Conservation (phyloP, 371 early-diverging fungal genomes). For the Mucor sp. region DNA sequence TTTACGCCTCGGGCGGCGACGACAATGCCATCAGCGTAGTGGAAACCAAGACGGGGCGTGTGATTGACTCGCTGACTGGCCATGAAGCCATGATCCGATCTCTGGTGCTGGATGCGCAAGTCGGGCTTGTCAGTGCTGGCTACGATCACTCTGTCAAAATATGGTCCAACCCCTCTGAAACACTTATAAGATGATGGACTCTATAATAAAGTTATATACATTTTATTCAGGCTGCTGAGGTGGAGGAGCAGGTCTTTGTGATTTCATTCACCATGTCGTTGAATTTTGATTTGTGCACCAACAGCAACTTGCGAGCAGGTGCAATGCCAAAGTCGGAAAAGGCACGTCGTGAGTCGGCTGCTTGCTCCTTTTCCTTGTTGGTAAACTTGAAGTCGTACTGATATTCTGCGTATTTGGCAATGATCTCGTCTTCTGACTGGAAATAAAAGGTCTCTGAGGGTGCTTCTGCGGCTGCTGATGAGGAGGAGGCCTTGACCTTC, state of each 20-base stretch:
- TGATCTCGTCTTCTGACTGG: slow-evolving; percentile 92
- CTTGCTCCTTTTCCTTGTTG: slow-evolving; percentile 55
- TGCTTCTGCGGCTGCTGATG: not conserved
- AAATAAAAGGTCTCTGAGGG: slow-evolving; percentile 65
- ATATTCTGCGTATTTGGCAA: slow-evolving; percentile 50
- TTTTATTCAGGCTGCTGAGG: slow-evolving; percentile 16
- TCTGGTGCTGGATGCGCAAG: slow-evolving; percentile 26
- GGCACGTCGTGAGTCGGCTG: slow-evolving; percentile 78
- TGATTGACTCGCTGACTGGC: slow-evolving; percentile 53
- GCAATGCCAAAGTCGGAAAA: slow-evolving; percentile 88
- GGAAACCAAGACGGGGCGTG: slow-evolving; percentile 59
- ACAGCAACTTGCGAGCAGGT: slow-evolving; percentile 73
- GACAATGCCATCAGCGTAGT: slow-evolving; percentile 62
- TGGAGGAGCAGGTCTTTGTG: slow-evolving; percentile 39
- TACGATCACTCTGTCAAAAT: slow-evolving; percentile 40
- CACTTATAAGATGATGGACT: slow-evolving; percentile 1
- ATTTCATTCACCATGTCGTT: slow-evolving; percentile 55
- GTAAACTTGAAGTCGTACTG: slow-evolving; percentile 73
- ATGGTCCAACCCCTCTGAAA: slow-evolving; percentile 28
- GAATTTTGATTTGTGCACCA: slow-evolving; percentile 70
- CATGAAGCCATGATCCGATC: slow-evolving; percentile 54
- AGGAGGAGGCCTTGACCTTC: slow-evolving; percentile 43
- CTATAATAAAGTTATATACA: not conserved
- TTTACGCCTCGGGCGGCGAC: slow-evolving; percentile 69
- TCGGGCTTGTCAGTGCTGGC: slow-evolving; percentile 41